Evolutionary conservation across 148 eudicot genomes (phyloP).

Genomic region (Drosera capensis): DNA sequence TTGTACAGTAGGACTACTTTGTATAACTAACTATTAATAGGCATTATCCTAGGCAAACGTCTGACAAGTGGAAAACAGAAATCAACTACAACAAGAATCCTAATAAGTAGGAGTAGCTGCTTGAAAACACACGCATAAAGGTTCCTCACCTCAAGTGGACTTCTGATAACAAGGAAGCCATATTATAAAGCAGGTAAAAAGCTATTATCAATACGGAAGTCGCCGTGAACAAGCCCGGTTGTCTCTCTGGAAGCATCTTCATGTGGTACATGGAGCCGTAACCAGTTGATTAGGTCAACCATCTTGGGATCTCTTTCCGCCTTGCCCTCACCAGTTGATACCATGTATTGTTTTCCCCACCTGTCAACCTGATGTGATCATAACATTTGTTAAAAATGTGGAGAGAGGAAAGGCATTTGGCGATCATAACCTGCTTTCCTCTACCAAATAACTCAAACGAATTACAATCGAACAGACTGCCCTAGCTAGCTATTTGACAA

Average conservation of each 20-base stretch:
- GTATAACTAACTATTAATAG: too few relatives aligned
- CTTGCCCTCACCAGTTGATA: constrained; percentile 71
- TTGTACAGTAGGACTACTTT: too few relatives aligned
- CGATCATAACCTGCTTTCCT: too few relatives aligned
- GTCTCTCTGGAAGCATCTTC: constrained; percentile 73
- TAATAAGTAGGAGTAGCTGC: too few relatives aligned
- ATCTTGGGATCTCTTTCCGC: constrained; percentile 67
- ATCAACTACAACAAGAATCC: neutral
- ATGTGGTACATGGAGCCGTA: constrained; percentile 44
- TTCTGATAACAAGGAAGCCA: too few relatives aligned
- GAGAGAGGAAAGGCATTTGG: too few relatives aligned
- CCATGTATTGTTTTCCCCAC: constrained; percentile 79
- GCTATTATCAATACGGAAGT: constrained; percentile 84
- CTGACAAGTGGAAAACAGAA: neutral
- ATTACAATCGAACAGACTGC: constrained; percentile 5
- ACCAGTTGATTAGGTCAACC: constrained; percentile 71
- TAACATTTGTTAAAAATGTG: neutral
- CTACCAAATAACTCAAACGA: too few relatives aligned
- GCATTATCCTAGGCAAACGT: too few relatives aligned
- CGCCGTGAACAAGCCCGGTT: constrained; percentile 91
- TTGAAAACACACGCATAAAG: too few relatives aligned
- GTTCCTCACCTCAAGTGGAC: too few relatives aligned
- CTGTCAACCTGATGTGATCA: constrained; percentile 56
- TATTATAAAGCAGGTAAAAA: neutral
- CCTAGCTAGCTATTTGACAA: neutral